Evolutionary conservation across 352 stramenopile species (phyloP).

Genomic region (Phytophthora idaei): DNA sequence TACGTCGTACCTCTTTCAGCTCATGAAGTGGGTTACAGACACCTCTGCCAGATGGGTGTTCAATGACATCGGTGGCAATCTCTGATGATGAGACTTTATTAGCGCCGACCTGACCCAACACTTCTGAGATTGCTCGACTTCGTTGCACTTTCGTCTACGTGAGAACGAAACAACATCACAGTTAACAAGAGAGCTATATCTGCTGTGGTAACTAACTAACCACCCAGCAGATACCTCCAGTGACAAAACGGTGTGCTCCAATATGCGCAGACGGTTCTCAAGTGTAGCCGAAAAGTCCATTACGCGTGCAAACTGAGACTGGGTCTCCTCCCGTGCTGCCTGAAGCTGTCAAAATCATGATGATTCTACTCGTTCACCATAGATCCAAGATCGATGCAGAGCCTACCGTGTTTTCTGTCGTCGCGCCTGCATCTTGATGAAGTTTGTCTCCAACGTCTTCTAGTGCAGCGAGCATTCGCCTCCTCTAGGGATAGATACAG

Average conservation of each 20-base stretch:
- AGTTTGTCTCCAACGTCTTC: constrained; percentile 33
- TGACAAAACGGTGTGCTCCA: constrained; percentile 35
- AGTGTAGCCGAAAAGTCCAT: constrained; percentile 31
- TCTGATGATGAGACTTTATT: constrained; percentile 5
- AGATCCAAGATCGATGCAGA: neutral
- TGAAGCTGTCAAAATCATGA: constrained; percentile 19
- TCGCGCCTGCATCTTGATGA: constrained; percentile 17
- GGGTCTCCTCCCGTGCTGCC: constrained; percentile 17
- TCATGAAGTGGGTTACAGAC: neutral
- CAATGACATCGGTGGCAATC: neutral
- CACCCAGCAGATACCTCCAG: constrained; percentile 16
- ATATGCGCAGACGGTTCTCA: constrained; percentile 31
- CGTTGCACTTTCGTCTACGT: constrained; percentile 31
- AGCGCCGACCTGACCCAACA: constrained; percentile 7
- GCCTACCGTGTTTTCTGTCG: constrained; percentile 24
- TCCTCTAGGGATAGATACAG: constrained; percentile 19
- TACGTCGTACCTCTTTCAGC: constrained; percentile 12
- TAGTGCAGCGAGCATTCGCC: constrained; percentile 29
- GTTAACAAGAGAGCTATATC: neutral
- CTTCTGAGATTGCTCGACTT: constrained; percentile 28
- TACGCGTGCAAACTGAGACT: constrained; percentile 22
- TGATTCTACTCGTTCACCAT: neutral
- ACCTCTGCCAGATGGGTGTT: neutral
- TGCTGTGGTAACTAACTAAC: neutral
- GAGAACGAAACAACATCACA: neutral